These are phyloP conservation scores for Eleusine coracana DNA, from an alignment of 176 grass and related monocot genomes.

Conservation along the genomic window DNA sequence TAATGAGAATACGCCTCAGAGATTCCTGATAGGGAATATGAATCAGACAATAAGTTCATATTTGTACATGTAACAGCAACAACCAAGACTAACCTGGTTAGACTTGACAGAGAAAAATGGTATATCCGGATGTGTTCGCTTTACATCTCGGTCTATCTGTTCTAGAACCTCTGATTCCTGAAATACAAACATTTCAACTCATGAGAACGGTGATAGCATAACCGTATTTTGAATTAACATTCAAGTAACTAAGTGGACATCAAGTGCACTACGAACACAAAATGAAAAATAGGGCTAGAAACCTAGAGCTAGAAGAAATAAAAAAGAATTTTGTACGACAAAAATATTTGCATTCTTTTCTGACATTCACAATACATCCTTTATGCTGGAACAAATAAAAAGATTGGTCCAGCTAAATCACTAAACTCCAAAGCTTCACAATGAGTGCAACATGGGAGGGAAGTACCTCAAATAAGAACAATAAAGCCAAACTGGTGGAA, in stretches of 20 bases:
- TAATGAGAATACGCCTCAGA: slow-evolving; percentile 84
- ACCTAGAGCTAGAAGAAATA: neutral
- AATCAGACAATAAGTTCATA: slow-evolving; percentile 32
- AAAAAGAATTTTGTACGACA: neutral
- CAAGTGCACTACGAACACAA: neutral
- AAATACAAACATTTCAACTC: slow-evolving; percentile 16
- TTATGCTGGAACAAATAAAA: neutral
- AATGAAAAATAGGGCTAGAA: neutral
- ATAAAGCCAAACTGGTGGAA: neutral
- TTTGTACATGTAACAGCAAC: slow-evolving; percentile 19
- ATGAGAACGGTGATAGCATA: slow-evolving; percentile 16
- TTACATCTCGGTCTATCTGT: slow-evolving; percentile 92
- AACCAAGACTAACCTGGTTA: slow-evolving; percentile 52
- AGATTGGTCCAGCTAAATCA: neutral
- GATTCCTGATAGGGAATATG: slow-evolving; percentile 62
- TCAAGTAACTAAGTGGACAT: neutral
- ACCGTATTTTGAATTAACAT: slow-evolving; percentile 22
- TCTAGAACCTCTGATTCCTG: slow-evolving; percentile 88
- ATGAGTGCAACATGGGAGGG: neutral
- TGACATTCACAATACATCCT: neutral
- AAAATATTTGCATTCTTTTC: slow-evolving; percentile 20
- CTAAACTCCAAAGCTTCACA: slow-evolving; percentile 3
- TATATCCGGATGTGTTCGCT: slow-evolving; percentile 88
- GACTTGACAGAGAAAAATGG: slow-evolving; percentile 70
- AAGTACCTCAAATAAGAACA: neutral